A percentile compares a stretch with the other conserved stretches of the same genome.
Evolutionary conservation across 31 red algal species (phyloP).

Genomic region (Odonthalia washingtoniensis): DNA sequence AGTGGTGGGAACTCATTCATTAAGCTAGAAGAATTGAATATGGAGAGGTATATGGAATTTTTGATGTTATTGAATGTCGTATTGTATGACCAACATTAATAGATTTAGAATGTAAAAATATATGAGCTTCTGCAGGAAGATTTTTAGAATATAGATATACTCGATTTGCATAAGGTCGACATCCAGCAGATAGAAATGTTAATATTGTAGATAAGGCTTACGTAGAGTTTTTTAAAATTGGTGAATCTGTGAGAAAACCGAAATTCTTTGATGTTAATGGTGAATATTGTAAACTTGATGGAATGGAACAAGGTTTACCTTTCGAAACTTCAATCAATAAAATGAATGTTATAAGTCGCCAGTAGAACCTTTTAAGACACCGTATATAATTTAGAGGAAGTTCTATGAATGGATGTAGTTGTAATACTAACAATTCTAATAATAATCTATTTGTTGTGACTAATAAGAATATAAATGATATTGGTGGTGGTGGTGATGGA

Average conservation of each 20-base stretch:
- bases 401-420: background rate
- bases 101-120: slow-evolving; percentile 20
- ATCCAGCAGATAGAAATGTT: slow-evolving; percentile 46
- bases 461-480: background rate
- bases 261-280: slow-evolving; percentile 26
- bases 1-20: slow-evolving; percentile 71
- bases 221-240: slow-evolving; percentile 80
- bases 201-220: slow-evolving; percentile 27
- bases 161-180: slow-evolving; percentile 34
- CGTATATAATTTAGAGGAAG: no score
- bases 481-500: background rate
- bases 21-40: slow-evolving; percentile 34
- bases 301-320: background rate
- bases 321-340: background rate
- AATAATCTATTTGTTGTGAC: background rate
- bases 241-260: slow-evolving; percentile 40
- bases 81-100: slow-evolving; percentile 45
- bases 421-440: background rate
- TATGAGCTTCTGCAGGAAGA: slow-evolving; percentile 15
- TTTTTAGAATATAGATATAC: slow-evolving; percentile 53
- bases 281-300: background rate
- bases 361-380: background rate
- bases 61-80: slow-evolving; percentile 74
- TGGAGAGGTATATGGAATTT: slow-evolving; percentile 44
- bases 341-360: background rate